These are phyloP conservation scores for Aspergillus affinis DNA, from an alignment of 495 filamentous ascomycete genomes.

Conservation along the genomic window DNA sequence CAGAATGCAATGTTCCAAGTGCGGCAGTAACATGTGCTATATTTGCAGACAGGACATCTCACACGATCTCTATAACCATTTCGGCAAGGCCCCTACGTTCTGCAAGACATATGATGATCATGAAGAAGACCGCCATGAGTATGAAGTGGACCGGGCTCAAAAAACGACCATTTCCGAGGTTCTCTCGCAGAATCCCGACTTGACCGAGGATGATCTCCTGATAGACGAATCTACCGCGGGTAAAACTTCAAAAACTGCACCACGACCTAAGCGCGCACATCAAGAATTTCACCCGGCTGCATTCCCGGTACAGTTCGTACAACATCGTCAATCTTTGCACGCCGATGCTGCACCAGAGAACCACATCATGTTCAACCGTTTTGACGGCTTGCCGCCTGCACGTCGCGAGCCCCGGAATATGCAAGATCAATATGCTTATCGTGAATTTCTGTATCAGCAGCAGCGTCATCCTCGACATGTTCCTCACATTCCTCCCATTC, in stretches of 20 bases:
- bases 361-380: neutral
- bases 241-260: neutral
- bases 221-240: neutral
- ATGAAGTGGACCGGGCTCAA: slow-evolving; percentile 67
- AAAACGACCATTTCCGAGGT: slow-evolving; percentile 48
- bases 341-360: neutral
- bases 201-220: slow-evolving; percentile 22
- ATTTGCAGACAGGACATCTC: slow-evolving; percentile 59
- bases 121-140: slow-evolving; percentile 55
- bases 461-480: neutral
- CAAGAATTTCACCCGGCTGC: neutral
- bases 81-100: slow-evolving; percentile 40
- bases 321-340: neutral
- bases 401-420: neutral
- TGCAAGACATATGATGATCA: slow-evolving; percentile 67
- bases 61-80: slow-evolving; percentile 26
- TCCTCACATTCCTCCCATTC: no score
- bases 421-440: no score
- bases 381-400: neutral
- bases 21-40: slow-evolving; percentile 63
- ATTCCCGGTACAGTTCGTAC: neutral
- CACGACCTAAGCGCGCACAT: neutral
- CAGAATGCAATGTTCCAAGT: slow-evolving; percentile 71
- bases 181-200: slow-evolving; percentile 21
- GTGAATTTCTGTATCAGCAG: neutral